Conservation (phyloP, 257 asterid species). For the Solanum neorickii region DNA sequence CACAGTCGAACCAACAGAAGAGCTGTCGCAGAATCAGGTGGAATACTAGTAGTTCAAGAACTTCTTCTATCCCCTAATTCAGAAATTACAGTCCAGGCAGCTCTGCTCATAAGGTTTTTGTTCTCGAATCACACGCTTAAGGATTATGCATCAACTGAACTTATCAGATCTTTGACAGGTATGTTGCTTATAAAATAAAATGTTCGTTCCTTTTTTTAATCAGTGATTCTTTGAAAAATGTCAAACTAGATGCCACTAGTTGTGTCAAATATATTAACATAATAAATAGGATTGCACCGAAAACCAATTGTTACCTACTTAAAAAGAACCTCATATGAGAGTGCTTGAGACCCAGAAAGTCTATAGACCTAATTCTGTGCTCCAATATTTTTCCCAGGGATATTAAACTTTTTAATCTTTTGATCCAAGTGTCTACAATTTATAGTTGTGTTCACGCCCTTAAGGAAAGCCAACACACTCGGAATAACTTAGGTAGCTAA, state of each 20-base stretch:
- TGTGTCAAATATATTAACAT: background rate
- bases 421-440: background rate
- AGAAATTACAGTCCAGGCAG: slow-evolving; percentile 57
- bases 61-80: slow-evolving; percentile 47
- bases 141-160: slow-evolving; percentile 70
- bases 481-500: background rate
- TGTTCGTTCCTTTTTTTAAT: background rate
- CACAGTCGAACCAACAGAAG: slow-evolving; percentile 81
- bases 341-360: background rate
- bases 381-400: background rate
- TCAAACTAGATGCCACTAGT: background rate
- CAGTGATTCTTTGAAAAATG: background rate
- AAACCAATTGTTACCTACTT: background rate
- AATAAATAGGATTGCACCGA: background rate
- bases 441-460: background rate
- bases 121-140: slow-evolving; percentile 86
- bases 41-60: slow-evolving; percentile 66
- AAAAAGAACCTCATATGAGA: background rate
- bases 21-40: slow-evolving; percentile 80
- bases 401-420: background rate
- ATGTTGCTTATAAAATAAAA: background rate
- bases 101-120: slow-evolving; percentile 53
- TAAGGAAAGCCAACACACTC: background rate
- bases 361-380: background rate
- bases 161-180: slow-evolving; percentile 74